Conservation (phyloP, 106 monocot genomes). For the Phalaenopsis equestris region DNA sequence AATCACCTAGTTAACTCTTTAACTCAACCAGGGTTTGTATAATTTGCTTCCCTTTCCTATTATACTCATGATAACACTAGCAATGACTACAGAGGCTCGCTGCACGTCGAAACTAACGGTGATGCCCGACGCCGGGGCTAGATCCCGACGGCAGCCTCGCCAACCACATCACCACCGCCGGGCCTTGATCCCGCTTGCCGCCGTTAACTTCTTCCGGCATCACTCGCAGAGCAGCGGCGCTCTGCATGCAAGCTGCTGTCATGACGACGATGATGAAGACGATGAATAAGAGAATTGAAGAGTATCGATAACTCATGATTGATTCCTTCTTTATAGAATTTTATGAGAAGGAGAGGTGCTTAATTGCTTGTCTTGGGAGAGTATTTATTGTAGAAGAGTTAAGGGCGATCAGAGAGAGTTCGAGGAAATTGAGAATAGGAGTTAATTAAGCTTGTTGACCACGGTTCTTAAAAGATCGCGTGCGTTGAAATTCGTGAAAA, state of each 20-base stretch:
- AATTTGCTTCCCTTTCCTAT: too few relatives aligned
- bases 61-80: too few relatives aligned
- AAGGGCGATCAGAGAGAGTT: not conserved
- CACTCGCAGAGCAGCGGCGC: not conserved
- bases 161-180: constrained; percentile 13
- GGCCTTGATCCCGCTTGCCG: too few relatives aligned
- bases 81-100: too few relatives aligned
- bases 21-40: too few relatives aligned
- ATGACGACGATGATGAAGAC: not conserved
- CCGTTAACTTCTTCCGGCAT: not conserved
- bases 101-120: too few relatives aligned
- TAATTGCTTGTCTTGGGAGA: too few relatives aligned
- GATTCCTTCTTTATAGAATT: not conserved
- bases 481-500: not conserved
- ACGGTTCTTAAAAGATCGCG: not conserved
- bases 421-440: not conserved
- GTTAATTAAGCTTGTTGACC: not conserved
- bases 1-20: too few relatives aligned
- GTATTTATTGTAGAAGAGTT: not conserved
- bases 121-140: constrained; percentile 1
- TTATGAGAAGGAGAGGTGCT: too few relatives aligned
- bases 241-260: not conserved
- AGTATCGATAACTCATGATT: not conserved
- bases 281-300: not conserved
- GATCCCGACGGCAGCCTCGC: constrained; percentile 14